Conservation (phyloP, 179 eudicot genomes). For the Corrigiola litoralis region DNA sequence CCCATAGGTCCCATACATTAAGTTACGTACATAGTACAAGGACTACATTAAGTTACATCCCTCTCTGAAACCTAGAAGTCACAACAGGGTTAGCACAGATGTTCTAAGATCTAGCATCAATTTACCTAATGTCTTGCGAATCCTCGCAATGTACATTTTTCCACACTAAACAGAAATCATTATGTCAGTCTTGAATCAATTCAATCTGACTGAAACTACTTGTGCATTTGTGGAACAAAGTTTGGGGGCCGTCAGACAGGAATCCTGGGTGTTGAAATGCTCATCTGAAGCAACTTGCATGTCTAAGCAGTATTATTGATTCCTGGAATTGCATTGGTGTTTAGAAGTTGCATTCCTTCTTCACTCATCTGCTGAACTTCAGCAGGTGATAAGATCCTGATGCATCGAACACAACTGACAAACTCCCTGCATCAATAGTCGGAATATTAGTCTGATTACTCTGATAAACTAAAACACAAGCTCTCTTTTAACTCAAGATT, state of each 20-base stretch:
- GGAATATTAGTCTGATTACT: background rate
- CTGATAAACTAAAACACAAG: too few relatives aligned
- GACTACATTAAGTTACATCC: background rate
- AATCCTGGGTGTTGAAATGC: background rate
- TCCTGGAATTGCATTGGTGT: slow-evolving; percentile 35
- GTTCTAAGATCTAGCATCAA: slow-evolving; percentile 5
- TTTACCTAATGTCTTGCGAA: slow-evolving; percentile 13
- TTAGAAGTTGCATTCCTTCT: slow-evolving; percentile 88
- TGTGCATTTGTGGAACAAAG: background rate
- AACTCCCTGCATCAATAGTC: slow-evolving; percentile 60
- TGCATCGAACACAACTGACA: slow-evolving; percentile 86
- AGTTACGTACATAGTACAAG: too few relatives aligned
- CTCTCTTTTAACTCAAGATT: too few relatives aligned
- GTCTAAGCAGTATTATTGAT: slow-evolving; percentile 6
- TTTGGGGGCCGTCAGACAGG: background rate
- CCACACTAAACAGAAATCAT: background rate
- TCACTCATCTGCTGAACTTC: slow-evolving; percentile 98
- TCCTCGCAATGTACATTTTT: slow-evolving; percentile 13
- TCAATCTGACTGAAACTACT: background rate
- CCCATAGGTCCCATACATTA: too few relatives aligned
- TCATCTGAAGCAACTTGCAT: background rate
- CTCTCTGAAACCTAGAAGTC: slow-evolving; percentile 4
- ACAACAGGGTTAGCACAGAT: slow-evolving; percentile 8
- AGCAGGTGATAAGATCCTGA: slow-evolving; percentile 78
- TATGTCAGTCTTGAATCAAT: too few relatives aligned